Conservation (phyloP, 2,329 filamentous ascomycete species). For the Plenodomus tracheiphilus region DNA sequence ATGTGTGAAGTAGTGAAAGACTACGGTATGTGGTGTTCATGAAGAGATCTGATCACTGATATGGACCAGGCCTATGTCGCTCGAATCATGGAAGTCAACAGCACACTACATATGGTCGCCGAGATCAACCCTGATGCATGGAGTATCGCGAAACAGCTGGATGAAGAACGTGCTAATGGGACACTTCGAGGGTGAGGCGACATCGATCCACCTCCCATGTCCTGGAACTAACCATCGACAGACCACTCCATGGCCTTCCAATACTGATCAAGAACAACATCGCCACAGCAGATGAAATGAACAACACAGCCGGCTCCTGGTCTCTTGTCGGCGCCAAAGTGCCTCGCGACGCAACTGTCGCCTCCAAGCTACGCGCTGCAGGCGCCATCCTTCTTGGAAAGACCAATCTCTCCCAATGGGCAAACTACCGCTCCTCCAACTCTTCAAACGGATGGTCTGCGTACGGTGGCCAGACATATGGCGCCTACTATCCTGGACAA, state of each 20-base stretch:
- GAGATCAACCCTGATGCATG: slow-evolving; percentile 61
- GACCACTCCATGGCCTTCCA: slow-evolving; percentile 66
- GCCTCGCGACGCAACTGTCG: slow-evolving; percentile 61
- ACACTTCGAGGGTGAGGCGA: slow-evolving; percentile 48
- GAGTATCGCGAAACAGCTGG: slow-evolving; percentile 53
- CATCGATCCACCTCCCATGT: neutral
- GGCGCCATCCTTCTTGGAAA: slow-evolving; percentile 70
- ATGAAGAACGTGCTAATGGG: slow-evolving; percentile 54
- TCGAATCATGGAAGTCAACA: slow-evolving; percentile 58
- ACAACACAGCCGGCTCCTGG: slow-evolving; percentile 67
- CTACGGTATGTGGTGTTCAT: too few relatives aligned
- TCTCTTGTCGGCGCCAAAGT: slow-evolving; percentile 63
- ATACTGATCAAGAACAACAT: slow-evolving; percentile 71
- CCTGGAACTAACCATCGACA: slow-evolving; percentile 8
- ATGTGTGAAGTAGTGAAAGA: too few relatives aligned
- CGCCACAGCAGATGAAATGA: slow-evolving; percentile 64
- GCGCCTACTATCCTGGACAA: slow-evolving; percentile 63
- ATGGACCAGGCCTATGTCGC: slow-evolving; percentile 52
- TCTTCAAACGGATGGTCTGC: slow-evolving; percentile 67
- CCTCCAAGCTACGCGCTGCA: slow-evolving; percentile 61
- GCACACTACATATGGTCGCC: slow-evolving; percentile 55
- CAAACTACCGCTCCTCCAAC: slow-evolving; percentile 62
- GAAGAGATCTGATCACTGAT: slow-evolving; percentile 2
- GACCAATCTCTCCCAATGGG: slow-evolving; percentile 67
- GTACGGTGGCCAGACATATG: slow-evolving; percentile 64